phyloP scores from a whole-genome alignment of 371 early-diverging fungal genomes.

The Mortierella sp. region DNA sequence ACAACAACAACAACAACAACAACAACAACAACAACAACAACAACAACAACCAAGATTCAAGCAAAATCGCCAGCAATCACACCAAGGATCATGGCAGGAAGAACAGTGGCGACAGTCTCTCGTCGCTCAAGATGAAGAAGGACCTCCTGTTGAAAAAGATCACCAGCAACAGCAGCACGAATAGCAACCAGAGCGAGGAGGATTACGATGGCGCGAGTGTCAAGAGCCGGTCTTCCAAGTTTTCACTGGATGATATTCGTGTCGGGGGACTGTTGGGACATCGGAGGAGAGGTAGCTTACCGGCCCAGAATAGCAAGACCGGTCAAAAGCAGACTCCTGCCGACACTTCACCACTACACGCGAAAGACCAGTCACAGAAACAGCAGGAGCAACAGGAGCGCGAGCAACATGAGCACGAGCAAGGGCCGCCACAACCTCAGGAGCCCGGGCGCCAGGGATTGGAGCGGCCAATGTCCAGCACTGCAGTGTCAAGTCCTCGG shows the following conservation, averaged over 20 bases:
- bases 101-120: slow-evolving; percentile 35
- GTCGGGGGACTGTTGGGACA: slow-evolving; percentile 16
- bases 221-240: slow-evolving; percentile 12
- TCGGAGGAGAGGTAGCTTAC: slow-evolving; percentile 24
- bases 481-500: neutral
- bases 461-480: slow-evolving; percentile 18
- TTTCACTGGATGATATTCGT: slow-evolving; percentile 22
- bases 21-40: neutral
- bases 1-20: neutral
- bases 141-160: slow-evolving; percentile 42
- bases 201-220: neutral
- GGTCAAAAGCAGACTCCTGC: neutral
- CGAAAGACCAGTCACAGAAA: neutral
- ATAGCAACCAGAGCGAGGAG: neutral
- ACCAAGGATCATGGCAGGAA: slow-evolving; percentile 31
- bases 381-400: neutral
- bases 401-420: neutral
- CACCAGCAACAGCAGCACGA: slow-evolving; percentile 13
- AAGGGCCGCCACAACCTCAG: neutral
- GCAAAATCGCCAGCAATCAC: neutral
- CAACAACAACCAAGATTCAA: neutral
- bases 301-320: slow-evolving; percentile 1
- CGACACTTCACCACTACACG: neutral
- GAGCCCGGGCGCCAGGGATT: neutral
- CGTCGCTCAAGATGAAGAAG: slow-evolving; percentile 31